Evolutionary conservation across 1,284 basidiomycete genomes (phyloP), one percentile per base, ranked within the genome.

Genomic region (Boletus chippewaensis): DNA sequence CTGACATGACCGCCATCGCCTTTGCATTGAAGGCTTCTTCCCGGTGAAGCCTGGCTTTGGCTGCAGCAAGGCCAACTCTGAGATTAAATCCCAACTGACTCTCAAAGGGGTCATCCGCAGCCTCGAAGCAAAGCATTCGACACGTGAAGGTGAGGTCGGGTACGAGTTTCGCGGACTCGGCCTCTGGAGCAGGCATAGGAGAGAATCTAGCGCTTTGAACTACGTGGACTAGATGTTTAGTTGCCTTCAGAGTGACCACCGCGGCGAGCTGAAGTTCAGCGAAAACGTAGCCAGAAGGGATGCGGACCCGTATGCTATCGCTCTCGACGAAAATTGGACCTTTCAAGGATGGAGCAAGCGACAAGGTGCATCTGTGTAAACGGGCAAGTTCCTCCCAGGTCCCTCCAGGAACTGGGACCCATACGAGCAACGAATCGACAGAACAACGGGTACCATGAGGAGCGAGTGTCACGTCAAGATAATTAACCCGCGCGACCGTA

Each of bases 31-130:
- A 97, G 3, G 87, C 88, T 16, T 84, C 82, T 50, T 94, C 88
- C 1, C 93, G 78, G 50, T 86, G 86, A 47, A 84, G 68, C 20
- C 95, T 77, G n/a, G 81, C 76, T 48, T 76, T 77, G 45, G 87
- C 84, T 53, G 94, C 94, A 43, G 84, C 80, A 35, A 80, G 70
- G 0, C 93, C 94, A 31, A 84, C 80, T 50, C 81, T 78, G 78
- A 83, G 91, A 34, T 93, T 88, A 12, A 90, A 73, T 45, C 84
- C 88, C 31, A 98, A 69, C 55, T 77, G 81, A 22, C 82, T 81
- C 69, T 99, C 95, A 50, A 97, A 81, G 0, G 85, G 80, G 63
- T 95, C 90, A 65, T 99, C 95, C 22, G 84, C 80, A n/a, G 84
- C 86, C 67, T 98, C 94, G 5, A 93, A 66, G 60, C 78, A 79